A percentile compares a stretch with the other conserved stretches of the same genome.
phyloP scores from a whole-genome alignment of 2,329 filamentous ascomycete species.

The Botrytis byssoidea region DNA sequence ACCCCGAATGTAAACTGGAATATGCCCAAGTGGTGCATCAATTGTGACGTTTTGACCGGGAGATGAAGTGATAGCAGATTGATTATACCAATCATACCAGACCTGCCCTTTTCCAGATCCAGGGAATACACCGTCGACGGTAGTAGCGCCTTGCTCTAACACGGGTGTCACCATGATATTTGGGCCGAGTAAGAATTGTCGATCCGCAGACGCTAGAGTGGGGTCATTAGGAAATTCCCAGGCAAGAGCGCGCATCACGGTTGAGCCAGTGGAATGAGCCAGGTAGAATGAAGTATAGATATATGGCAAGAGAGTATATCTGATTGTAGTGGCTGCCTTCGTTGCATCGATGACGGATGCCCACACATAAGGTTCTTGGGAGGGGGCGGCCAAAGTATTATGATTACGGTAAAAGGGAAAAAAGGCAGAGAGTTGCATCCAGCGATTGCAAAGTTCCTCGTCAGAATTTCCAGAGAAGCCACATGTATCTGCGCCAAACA shows the following conservation, averaged over 20 bases:
- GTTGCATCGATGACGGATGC: slow-evolving; percentile 61
- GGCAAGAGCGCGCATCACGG: slow-evolving; percentile 69
- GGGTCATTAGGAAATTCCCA: slow-evolving; percentile 77
- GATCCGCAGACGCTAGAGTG: slow-evolving; percentile 62
- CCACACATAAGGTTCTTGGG: slow-evolving; percentile 74
- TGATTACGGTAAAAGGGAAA: slow-evolving; percentile 80
- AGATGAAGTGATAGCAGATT: slow-evolving; percentile 51
- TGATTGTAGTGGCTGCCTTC: slow-evolving; percentile 65
- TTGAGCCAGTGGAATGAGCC: slow-evolving; percentile 63
- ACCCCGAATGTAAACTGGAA: slow-evolving; percentile 69
- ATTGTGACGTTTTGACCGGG: slow-evolving; percentile 59
- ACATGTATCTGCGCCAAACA: slow-evolving; percentile 71
- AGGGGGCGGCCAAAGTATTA: slow-evolving; percentile 58
- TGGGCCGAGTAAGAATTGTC: slow-evolving; percentile 69
- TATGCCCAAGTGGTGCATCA: slow-evolving; percentile 62
- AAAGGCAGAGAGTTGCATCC: slow-evolving; percentile 72
- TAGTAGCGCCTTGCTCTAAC: slow-evolving; percentile 58
- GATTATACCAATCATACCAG: slow-evolving; percentile 83
- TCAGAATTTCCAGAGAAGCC: slow-evolving; percentile 68
- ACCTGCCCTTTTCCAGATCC: slow-evolving; percentile 57
- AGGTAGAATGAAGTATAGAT: slow-evolving; percentile 71
- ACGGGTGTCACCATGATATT: slow-evolving; percentile 67
- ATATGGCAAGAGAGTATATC: slow-evolving; percentile 71
- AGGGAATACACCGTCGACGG: slow-evolving; percentile 66
- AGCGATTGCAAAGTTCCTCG: slow-evolving; percentile 69